Evolutionary conservation across 768 basidiomycete genomes (phyloP), one percentile per base, ranked within the genome.

Genomic region (Leccinellum luteum): DNA sequence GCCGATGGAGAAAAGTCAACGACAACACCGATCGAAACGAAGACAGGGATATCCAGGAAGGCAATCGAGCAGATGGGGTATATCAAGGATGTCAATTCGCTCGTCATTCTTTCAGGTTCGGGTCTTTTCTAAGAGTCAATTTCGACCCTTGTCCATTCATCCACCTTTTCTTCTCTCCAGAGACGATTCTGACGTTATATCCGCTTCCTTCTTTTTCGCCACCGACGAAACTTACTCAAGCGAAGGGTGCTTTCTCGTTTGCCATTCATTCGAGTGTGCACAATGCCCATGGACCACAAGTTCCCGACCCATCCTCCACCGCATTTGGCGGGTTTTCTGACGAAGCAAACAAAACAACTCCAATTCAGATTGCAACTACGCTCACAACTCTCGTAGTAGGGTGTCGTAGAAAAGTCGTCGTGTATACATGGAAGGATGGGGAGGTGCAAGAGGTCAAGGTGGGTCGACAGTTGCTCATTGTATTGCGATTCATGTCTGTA

Each of bases 21-120:
- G 25, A 45, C 61, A 9, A 75, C 78, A 38, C 71, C 84, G 2
- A 74, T 86, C 4, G 89, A 92, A 65, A 79, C 79, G 30, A 91
- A 81, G 82, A 87, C 86, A 65, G 76, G 73, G 13, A 68, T 93
- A 32, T 78, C 84, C 27, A 76, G 83, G 62, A 84, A 80, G 66
- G 78, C 90, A 14, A 89, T 99, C 44, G 96, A 98, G 55, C 93
- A 95, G 67, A 76, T 99, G 3, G 92, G 87, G 0, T 89, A 86
- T 53, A 81, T 98, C 61, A 86, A 86, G 60, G 90, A 93, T 63
- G 81, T 91, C n/a, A 88, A 92, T 64, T 89, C 91, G 4, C 76
- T 99, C 23, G 86, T 92, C 3, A 78, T 90, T 5, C 80, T 98
- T 4, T 90, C 92, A 25, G 95, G 95, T 93, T 55, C 32, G 66